These are phyloP conservation scores for Yamadazyma friedrichii DNA, from an alignment of 1,139 yeast species.

Conservation along the genomic window DNA sequence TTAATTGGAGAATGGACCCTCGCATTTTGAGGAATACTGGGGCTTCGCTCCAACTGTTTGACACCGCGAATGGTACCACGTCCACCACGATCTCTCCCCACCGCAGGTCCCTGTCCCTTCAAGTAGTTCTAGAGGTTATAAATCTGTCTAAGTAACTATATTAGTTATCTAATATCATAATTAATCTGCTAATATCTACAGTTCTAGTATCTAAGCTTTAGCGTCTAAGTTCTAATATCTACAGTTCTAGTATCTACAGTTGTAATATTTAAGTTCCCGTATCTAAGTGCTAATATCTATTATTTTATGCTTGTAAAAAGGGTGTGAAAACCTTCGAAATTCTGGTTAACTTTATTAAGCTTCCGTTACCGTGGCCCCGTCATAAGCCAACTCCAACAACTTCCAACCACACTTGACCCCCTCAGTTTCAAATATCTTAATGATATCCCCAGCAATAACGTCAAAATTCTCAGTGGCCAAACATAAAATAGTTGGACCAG, in stretches of 20 bases:
- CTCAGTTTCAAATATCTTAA: constrained; percentile 64
- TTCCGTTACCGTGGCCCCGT: constrained; percentile 62
- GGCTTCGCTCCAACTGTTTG: neutral
- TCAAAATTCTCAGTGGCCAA: constrained; percentile 88
- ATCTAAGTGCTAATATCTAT: no score
- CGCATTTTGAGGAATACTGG: neutral
- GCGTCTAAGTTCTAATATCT: no score
- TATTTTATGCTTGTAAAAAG: no score
- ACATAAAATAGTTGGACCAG: constrained; percentile 96
- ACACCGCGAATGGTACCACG: neutral
- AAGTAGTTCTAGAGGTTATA: neutral
- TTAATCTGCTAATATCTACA: no score
- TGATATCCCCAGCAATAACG: constrained; percentile 74
- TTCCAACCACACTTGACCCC: constrained; percentile 78
- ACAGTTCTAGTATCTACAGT: no score
- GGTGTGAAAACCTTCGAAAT: no score
- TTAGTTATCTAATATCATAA: neutral
- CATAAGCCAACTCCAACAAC: constrained; percentile 79
- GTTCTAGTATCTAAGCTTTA: no score
- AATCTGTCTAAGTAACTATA: no score
- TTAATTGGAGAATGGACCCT: neutral
- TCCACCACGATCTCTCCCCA: neutral
- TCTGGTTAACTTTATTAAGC: no score
- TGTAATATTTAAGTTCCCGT: no score
- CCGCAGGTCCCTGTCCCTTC: neutral